phyloP scores from a whole-genome alignment of 495 filamentous ascomycete genomes.

The Lentithecium fluviatile region DNA sequence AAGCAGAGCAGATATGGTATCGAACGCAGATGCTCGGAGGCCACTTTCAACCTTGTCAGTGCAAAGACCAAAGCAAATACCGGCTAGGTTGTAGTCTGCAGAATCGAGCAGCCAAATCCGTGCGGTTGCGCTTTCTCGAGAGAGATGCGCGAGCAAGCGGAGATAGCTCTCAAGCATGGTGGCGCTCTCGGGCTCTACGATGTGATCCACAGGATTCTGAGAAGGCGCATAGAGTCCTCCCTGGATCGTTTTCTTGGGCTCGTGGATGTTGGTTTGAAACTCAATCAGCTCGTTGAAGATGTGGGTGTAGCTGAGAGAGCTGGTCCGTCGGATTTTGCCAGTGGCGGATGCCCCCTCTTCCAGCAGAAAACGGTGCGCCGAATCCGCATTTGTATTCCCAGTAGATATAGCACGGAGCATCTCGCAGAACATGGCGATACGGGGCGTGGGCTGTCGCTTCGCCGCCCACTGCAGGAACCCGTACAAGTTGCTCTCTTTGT shows the following conservation, averaged over 20 bases:
- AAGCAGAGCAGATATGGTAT: constrained; percentile 64
- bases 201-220: constrained; percentile 62
- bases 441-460: constrained; percentile 82
- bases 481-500: constrained; percentile 81
- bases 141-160: constrained; percentile 77
- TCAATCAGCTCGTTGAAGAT: constrained; percentile 86
- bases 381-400: constrained; percentile 71
- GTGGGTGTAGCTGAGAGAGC: constrained; percentile 83
- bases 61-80: constrained; percentile 66
- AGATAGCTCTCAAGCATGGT: constrained; percentile 94
- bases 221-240: constrained; percentile 55
- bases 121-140: constrained; percentile 63
- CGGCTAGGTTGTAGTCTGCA: constrained; percentile 58
- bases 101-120: constrained; percentile 67
- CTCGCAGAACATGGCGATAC: constrained; percentile 93
- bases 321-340: constrained; percentile 72
- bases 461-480: constrained; percentile 97
- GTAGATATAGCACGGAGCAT: constrained; percentile 83
- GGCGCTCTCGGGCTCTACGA: constrained; percentile 76
- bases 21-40: constrained; percentile 74
- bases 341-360: constrained; percentile 75
- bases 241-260: constrained; percentile 58
- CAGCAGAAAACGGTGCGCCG: constrained; percentile 82
- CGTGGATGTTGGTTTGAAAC: constrained; percentile 66
- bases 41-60: constrained; percentile 66